Evolutionary conservation across 495 filamentous ascomycete species (phyloP), one percentile per base, ranked within the genome.

Genomic region (Mycothermus thermophilus): DNA sequence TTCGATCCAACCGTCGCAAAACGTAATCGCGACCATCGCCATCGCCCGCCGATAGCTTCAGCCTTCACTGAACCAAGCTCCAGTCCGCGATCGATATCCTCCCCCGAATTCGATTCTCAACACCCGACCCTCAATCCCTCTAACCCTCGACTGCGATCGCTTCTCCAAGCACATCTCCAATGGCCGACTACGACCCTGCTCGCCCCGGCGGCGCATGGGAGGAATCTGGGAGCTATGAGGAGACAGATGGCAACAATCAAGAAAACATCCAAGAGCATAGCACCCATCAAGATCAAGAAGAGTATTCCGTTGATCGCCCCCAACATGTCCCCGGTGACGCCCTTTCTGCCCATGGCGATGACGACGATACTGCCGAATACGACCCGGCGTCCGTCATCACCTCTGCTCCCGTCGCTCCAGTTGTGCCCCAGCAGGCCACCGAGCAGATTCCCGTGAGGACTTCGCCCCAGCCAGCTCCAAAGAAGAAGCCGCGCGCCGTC

Each of bases 401-500:
- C 3, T 38, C 43, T 33, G 38, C 33, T n/a, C 34, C 38, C 23
- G 38, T 23, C 15, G 38, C 40, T 29, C n/a, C n/a, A n/a, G n/a
- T n/a, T n/a, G n/a, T n/a, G n/a, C n/a, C n/a, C n/a, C n/a, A n/a
- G n/a, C n/a, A n/a, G n/a, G n/a, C n/a, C n/a, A 27, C 57, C 18
- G 43, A 47, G 13, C 43, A 40, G 22, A 11, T 25, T 6, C 22
- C 22, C 22, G 6, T 25, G 11, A 25, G 15, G 4, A 5, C 16
- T 9, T 25, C 38, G n/a, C 38, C 27, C 16, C 55, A 57, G 31
- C 39, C 43, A 26, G 39, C 50, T 5, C 35, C 53, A 1, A 60
- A 64, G 48, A 77, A 77, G 61, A 79, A 77, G 61, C 69, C 77
- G 36, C 76, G 74, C 55, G 83, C 72, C 25, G 76, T 76, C 42